phyloP scores from a whole-genome alignment of 257 asterid genomes.

The Lithospermum erythrorhizon region DNA sequence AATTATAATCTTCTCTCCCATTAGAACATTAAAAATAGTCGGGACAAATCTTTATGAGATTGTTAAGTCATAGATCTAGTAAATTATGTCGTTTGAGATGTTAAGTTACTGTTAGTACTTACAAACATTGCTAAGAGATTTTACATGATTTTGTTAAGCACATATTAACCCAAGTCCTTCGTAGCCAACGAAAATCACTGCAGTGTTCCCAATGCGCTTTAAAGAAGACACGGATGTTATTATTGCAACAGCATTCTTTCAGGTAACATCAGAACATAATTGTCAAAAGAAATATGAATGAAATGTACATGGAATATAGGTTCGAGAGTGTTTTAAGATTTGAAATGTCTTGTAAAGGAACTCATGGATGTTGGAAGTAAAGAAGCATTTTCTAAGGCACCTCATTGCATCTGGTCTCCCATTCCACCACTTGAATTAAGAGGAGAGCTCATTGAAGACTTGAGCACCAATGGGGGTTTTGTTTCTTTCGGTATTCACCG shows the following conservation, averaged over 20 bases:
- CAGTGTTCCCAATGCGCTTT: slow-evolving; percentile 86
- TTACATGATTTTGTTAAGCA: neutral
- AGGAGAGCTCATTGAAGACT: slow-evolving; percentile 77
- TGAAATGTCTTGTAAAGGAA: slow-evolving; percentile 34
- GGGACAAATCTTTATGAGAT: neutral
- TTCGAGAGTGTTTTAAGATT: neutral
- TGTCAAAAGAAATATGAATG: neutral
- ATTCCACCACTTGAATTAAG: slow-evolving; percentile 79
- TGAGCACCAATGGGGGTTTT: slow-evolving; percentile 84
- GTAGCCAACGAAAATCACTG: slow-evolving; percentile 61
- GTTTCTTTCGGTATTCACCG: slow-evolving; percentile 58
- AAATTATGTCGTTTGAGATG: neutral
- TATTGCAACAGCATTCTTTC: slow-evolving; percentile 73
- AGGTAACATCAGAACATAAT: slow-evolving; percentile 31
- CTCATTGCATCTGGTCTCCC: slow-evolving; percentile 78
- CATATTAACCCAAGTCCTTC: slow-evolving; percentile 9
- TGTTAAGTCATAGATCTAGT: neutral
- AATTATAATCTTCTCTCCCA: neutral
- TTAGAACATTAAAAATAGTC: neutral
- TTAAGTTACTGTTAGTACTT: neutral
- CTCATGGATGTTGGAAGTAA: slow-evolving; percentile 62
- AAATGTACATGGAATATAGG: neutral
- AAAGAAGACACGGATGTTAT: slow-evolving; percentile 56
- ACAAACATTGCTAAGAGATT: neutral
- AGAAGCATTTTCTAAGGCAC: slow-evolving; percentile 50